Evolutionary conservation across 176 grass and related monocot genomes (phyloP), one percentile per base, ranked within the genome.

Genomic region (Oryza meyeriana): DNA sequence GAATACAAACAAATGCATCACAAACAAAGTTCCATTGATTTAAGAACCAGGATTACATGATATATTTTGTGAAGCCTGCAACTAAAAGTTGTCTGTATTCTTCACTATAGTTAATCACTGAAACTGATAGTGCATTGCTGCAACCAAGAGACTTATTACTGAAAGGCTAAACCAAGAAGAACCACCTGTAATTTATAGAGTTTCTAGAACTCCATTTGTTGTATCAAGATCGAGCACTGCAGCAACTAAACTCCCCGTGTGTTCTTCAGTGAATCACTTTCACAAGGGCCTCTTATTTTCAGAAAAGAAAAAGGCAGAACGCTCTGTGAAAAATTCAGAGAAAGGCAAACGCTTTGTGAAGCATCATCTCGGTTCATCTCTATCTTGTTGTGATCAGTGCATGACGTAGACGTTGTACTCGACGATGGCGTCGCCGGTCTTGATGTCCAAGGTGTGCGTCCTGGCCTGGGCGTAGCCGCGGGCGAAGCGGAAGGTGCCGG

Each of bases 321-420:
- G 9, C 18, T 55, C 50, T 55, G 50, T 52, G 48, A 58, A 59
- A 59, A 59, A 50, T 2, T 12, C 41, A 44, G 12, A 13, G 12
- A 28, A 13, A 70, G 12, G 57, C 30, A 50, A 59, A 27, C 38
- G 7, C 12, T 20, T 2, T 45, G 39, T n/a, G 28, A 3, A 28
- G 67, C 8, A 63, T 18, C 4, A 18, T 69, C 2, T 1, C 3
- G 38, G 38, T 39, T 48, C 16, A 18, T 41, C n/a, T 3, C 45
- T 0, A 36, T 14, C 0, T 3, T 25, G 1, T 24, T 3, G 16
- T 32, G 8, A 2, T 44, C 57, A 90, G 17, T 86, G 82, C 78
- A 57, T 91, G 65, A 97, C 81, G 27, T 91, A 93, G 59, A 97
- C 86, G 40, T 93, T 26, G 85, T 97, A 97, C 81, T 97, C 91